Base-by-base conservation (phyloP, 2,329 filamentous ascomycete species). In the Colletotrichum cuscutae region DNA sequence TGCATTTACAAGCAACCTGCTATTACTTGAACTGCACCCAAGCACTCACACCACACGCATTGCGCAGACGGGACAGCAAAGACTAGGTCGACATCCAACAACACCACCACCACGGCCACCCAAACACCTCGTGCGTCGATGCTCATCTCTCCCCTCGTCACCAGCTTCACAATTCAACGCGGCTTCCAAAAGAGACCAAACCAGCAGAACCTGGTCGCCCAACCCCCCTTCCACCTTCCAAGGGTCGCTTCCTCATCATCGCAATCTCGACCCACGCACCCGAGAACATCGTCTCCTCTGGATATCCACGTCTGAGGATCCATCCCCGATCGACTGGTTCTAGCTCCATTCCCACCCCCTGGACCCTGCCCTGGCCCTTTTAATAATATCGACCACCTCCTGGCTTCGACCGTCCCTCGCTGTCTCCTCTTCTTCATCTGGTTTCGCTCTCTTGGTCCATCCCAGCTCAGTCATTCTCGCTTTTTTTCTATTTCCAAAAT, bases 331-430 rank as follows among this genome's bases (percentile, higher is more conserved):
- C 74, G 72, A 72, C 74, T 72, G 74, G 74, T 74, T 75, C 74
- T 74, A 74, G 74, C 74, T 75, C 72, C 65, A 56, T 69, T 71
- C 62, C 61, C 72, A 71, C 61, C 68, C 65, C 74, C 72, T 68
- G 72, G 68, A 75, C 74, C 74, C 74, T 72, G 68, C 64, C 74
- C 72, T 74, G 65, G 68, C 73, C 75, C 77, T 78, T 76, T 77
- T 74, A 75, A 74, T 77, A 75, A 72, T 76, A 76, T 75, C 68
- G 68, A 74, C 68, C 76, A 75, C 60, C 72, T 74, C 72, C 72
- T 69, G 74, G 72, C 46, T 77, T 78, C 76, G 77, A 75, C 75
- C 76, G 76, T 77, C 78, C 72, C 65, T 62, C 30, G 32, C 58
- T 66, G 67, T 77, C 75, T 73, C 78, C 70, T 78, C 76, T 64